Percentiles rank a stretch among this genome's conserved stretches.
These are phyloP conservation scores for Claviceps pazoutovae DNA, from an alignment of 2,329 filamentous ascomycete species.

Conservation along the genomic window DNA sequence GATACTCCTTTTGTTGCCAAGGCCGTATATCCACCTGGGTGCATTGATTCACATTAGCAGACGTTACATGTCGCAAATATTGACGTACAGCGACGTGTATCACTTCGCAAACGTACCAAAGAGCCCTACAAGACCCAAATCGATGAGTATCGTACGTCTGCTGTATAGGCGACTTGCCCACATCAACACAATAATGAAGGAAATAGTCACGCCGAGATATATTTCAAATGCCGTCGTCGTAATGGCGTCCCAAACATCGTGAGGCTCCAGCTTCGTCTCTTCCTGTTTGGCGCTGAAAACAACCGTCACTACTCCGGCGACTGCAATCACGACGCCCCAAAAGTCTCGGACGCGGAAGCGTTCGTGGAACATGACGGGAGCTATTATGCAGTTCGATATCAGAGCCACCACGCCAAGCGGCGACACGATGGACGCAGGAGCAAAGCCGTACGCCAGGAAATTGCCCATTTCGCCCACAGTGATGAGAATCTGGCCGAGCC, in stretches of 20 bases:
- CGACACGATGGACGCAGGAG: slow-evolving; percentile 92
- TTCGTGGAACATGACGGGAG: slow-evolving; percentile 87
- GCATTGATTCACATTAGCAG: neutral
- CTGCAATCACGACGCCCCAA: slow-evolving; percentile 74
- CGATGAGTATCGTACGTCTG: slow-evolving; percentile 75
- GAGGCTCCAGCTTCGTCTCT: slow-evolving; percentile 80
- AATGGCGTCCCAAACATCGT: slow-evolving; percentile 82
- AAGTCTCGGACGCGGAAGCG: slow-evolving; percentile 73
- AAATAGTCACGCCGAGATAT: slow-evolving; percentile 65
- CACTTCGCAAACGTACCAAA: slow-evolving; percentile 52
- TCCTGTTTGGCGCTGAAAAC: slow-evolving; percentile 81
- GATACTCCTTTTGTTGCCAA: slow-evolving; percentile 93
- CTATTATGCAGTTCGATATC: slow-evolving; percentile 93
- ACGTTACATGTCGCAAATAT: neutral
- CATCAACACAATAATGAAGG: slow-evolving; percentile 63
- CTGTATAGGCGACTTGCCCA: slow-evolving; percentile 74
- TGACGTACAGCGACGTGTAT: neutral
- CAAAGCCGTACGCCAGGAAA: slow-evolving; percentile 94
- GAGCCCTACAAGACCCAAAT: slow-evolving; percentile 81
- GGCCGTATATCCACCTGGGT: slow-evolving; percentile 78
- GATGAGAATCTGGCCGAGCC: slow-evolving; percentile 86
- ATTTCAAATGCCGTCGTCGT: slow-evolving; percentile 80
- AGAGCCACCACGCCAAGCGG: slow-evolving; percentile 93
- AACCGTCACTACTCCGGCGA: slow-evolving; percentile 79
- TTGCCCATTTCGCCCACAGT: slow-evolving; percentile 88